phyloP scores from a whole-genome alignment of 2,329 filamentous ascomycete species.

The Fusarium transvaalense region DNA sequence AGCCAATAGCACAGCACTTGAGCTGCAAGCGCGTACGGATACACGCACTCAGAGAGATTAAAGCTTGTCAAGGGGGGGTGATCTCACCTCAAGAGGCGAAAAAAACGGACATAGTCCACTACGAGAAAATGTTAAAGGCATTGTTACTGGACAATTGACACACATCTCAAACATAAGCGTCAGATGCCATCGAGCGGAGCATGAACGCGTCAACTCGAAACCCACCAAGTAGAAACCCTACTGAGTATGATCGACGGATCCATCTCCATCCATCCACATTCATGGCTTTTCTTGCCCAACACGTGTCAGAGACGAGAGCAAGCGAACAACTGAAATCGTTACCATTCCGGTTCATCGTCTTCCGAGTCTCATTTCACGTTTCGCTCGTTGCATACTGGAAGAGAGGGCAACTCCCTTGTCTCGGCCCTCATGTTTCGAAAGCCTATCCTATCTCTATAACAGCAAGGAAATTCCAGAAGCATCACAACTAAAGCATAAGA shows the following conservation, averaged over 20 bases:
- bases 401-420: neutral
- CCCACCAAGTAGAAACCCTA: slow-evolving; percentile 23
- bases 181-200: slow-evolving; percentile 19
- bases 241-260: slow-evolving; percentile 32
- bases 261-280: slow-evolving; percentile 13
- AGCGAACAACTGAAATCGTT: slow-evolving; percentile 17
- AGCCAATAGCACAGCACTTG: slow-evolving; percentile 21
- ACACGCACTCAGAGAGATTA: slow-evolving; percentile 20
- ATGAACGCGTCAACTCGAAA: slow-evolving; percentile 42
- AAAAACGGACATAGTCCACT: slow-evolving; percentile 12
- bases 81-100: slow-evolving; percentile 21
- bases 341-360: slow-evolving; percentile 26
- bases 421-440: slow-evolving; percentile 20
- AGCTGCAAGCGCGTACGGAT: slow-evolving; percentile 3
- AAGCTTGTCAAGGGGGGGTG: slow-evolving; percentile 15
- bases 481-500: slow-evolving; percentile 18
- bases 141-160: slow-evolving; percentile 26
- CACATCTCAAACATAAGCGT: slow-evolving; percentile 36
- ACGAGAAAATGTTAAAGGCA: neutral
- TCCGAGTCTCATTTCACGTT: slow-evolving; percentile 39
- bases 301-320: slow-evolving; percentile 15
- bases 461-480: neutral
- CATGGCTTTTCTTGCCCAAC: slow-evolving; percentile 11
- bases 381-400: slow-evolving; percentile 18
- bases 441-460: neutral